Percentiles rank a stretch among this genome's conserved stretches.
Conservation (phyloP, 2,329 filamentous ascomycete genomes). For the Bipolaris zeicola region DNA sequence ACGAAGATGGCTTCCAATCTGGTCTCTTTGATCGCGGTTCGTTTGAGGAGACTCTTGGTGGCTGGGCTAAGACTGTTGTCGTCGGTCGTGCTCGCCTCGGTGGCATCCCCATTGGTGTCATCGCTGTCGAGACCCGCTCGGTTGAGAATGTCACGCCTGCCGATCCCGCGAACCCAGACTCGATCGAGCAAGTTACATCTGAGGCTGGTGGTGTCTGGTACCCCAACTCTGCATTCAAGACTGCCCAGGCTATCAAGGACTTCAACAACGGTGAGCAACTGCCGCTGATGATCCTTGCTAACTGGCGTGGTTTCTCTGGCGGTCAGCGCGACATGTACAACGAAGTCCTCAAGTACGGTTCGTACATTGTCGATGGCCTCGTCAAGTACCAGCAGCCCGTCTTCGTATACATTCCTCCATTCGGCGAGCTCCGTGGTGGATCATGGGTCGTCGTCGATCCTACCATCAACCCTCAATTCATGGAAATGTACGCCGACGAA, state of each 20-base stretch:
- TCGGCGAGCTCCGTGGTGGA: constrained; percentile 95
- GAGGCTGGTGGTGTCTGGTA: constrained; percentile 99
- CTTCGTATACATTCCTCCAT: constrained; percentile 98
- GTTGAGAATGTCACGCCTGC: constrained; percentile 97
- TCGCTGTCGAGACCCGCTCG: constrained; percentile 92
- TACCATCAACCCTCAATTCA: constrained; percentile 92
- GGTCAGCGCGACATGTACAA: constrained; percentile 99
- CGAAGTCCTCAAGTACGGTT: constrained; percentile 98
- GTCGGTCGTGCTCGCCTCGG: constrained; percentile 94
- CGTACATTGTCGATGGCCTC: constrained; percentile 97
- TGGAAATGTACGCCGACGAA: constrained; percentile 99
- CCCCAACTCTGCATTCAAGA: constrained; percentile 99
- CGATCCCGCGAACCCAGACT: constrained; percentile 97
- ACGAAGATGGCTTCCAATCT: constrained; percentile 82
- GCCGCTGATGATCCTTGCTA: constrained; percentile 97
- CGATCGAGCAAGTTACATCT: constrained; percentile 90
- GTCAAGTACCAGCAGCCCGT: constrained; percentile 99
- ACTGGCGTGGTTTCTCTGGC: constrained; percentile 99
- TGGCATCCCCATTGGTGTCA: constrained; percentile 97
- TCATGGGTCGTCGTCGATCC: constrained; percentile 99
- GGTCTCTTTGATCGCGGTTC: constrained; percentile 97
- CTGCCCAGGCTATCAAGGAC: constrained; percentile 95
- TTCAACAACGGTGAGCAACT: constrained; percentile 99
- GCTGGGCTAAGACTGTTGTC: constrained; percentile 96
- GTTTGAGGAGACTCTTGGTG: constrained; percentile 94